Evolutionary conservation across 2,329 filamentous ascomycete genomes (phyloP).

Genomic region (Acarospora socialis): DNA sequence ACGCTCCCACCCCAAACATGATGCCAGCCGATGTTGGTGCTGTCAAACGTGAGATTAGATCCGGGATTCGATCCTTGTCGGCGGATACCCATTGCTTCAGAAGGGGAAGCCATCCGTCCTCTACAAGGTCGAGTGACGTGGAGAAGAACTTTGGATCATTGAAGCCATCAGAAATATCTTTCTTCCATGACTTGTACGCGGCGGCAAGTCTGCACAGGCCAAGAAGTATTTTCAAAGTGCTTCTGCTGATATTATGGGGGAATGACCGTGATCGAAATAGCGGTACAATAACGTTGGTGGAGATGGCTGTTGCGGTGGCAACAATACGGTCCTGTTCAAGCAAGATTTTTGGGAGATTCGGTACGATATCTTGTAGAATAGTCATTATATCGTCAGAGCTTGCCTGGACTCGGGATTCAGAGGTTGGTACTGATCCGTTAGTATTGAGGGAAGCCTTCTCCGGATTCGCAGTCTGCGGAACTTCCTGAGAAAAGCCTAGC

Average conservation of each 20-base stretch:
- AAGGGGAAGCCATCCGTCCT: constrained; percentile 66
- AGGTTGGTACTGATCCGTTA: constrained; percentile 21
- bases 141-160: constrained; percentile 74
- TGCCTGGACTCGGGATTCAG: constrained; percentile 21
- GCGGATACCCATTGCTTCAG: constrained; percentile 69
- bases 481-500: constrained; percentile 52
- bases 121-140: constrained; percentile 50
- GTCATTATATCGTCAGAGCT: constrained; percentile 62
- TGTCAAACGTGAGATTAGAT: constrained; percentile 63
- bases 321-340: constrained; percentile 74
- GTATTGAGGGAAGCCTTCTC: constrained; percentile 28
- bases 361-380: constrained; percentile 65
- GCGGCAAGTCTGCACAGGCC: constrained; percentile 64
- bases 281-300: constrained; percentile 67
- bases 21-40: constrained; percentile 87
- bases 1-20: constrained; percentile 95
- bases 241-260: constrained; percentile 66
- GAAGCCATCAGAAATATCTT: constrained; percentile 82
- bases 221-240: constrained; percentile 57
- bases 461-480: constrained; percentile 26
- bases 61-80: constrained; percentile 78
- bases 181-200: constrained; percentile 81
- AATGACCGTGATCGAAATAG: constrained; percentile 73
- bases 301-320: constrained; percentile 65
- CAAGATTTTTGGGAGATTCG: constrained; percentile 67